Percentiles rank a stretch among this genome's conserved stretches.
These are phyloP conservation scores for Chaetoceros muelleri DNA, from an alignment of 108 stramenopile genomes.

Conservation along the genomic window DNA sequence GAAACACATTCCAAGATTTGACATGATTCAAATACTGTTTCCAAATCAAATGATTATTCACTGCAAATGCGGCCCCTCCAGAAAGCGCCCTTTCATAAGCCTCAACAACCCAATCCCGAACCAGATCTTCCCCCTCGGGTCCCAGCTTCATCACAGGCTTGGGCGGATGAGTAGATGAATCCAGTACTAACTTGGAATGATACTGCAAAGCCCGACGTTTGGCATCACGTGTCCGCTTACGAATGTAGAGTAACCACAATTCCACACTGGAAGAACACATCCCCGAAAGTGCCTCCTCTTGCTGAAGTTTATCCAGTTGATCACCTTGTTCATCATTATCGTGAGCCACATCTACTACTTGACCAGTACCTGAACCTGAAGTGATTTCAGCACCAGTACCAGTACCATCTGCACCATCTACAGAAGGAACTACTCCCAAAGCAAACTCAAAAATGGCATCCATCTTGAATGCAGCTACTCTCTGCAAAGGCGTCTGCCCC, in stretches of 20 bases:
- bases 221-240: slow-evolving; percentile 43
- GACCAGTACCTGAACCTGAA: neutral
- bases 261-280: slow-evolving; percentile 49
- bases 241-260: slow-evolving; percentile 65
- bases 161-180: neutral
- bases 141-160: neutral
- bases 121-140: slow-evolving; percentile 12
- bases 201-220: slow-evolving; percentile 16
- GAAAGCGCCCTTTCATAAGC: slow-evolving; percentile 69
- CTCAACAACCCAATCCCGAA: slow-evolving; percentile 28
- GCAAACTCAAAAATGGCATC: slow-evolving; percentile 37
- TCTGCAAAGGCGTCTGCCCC: slow-evolving; percentile 6
- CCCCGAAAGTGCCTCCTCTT: slow-evolving; percentile 22
- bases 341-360: neutral
- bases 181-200: neutral
- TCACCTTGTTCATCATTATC: neutral
- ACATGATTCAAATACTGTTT: slow-evolving; percentile 53
- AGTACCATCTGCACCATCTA: slow-evolving; percentile 41
- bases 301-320: slow-evolving; percentile 9
- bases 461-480: slow-evolving; percentile 31
- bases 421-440: slow-evolving; percentile 46
- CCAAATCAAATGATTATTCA: slow-evolving; percentile 71
- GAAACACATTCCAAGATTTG: slow-evolving; percentile 28
- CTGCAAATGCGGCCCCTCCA: slow-evolving; percentile 38
- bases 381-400: slow-evolving; percentile 5